These are phyloP conservation scores for Schwanniomyces polymorphus DNA, from an alignment of 805 yeast genomes.

Conservation along the genomic window DNA sequence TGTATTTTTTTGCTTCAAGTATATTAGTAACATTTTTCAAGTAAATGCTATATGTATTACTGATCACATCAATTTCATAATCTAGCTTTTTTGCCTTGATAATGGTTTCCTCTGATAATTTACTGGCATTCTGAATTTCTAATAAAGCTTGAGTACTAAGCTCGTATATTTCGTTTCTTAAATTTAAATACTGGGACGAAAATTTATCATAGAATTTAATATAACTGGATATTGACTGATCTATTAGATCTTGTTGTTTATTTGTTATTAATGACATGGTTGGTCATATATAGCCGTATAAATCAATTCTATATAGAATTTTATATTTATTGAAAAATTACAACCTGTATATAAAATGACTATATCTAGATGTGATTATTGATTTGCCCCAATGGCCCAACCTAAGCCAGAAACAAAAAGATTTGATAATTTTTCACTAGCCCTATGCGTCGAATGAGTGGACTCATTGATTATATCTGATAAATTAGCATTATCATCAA, in stretches of 20 bases:
- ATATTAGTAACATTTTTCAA: conserved; percentile 18
- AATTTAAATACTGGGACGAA: conserved; percentile 28
- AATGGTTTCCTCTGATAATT: conserved; percentile 4
- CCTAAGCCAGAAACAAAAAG: conserved; percentile 57
- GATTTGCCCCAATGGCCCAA: conserved; percentile 62
- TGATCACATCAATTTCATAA: conserved; percentile 28
- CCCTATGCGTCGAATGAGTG: conserved; percentile 29
- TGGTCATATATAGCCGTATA: neutral
- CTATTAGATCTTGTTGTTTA: conserved; percentile 34
- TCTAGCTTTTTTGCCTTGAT: conserved; percentile 15
- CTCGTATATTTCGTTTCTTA: conserved; percentile 31
- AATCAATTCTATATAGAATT: neutral
- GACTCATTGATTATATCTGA: conserved; percentile 31
- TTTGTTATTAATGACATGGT: conserved; percentile 25
- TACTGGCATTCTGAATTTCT: conserved; percentile 9
- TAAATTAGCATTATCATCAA: conserved; percentile 13
- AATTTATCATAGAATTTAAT: conserved; percentile 33
- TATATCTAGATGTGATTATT: neutral
- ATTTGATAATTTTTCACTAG: conserved; percentile 48
- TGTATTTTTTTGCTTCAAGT: conserved; percentile 13
- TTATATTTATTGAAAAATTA: neutral
- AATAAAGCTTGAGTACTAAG: conserved; percentile 8
- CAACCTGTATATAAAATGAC: conserved; percentile 2
- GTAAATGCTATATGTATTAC: conserved; percentile 25
- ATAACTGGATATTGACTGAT: conserved; percentile 26